Evolutionary conservation across 768 basidiomycete species (phyloP), one percentile per base, ranked within the genome.

Genomic region (Macrocybe gigantea): DNA sequence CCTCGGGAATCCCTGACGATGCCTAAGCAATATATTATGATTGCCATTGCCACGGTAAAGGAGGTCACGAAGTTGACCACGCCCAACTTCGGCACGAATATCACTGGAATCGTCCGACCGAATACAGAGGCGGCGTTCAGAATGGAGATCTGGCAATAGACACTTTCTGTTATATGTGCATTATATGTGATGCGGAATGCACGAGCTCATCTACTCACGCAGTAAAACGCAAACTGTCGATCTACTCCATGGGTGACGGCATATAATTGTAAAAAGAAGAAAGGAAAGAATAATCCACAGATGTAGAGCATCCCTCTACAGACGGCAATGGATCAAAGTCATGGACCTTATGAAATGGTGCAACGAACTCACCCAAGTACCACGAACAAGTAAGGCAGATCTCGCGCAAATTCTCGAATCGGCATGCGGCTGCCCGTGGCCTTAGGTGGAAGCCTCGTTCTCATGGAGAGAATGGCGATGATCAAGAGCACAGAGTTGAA

Each of bases 251-350:
- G 73, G 12, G 58, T 52, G 15, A 73, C 57, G 0, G 78, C 70
- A 51, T 74, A 65, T 2, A 80, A 55, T 48, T 82, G 80, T 6
- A 80, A 53, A 53, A 72, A 80, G 54, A 80, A 81, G 1, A 72
- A 55, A 0, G 75, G 71, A 41, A 66, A 76, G 47, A 66, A 77
- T 14, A 74, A 56, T 2, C 66, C 74, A 6, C 59, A 54, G 45
- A 69, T 64, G 41, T 50, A 39, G 31, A 65, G 58, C 13, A 64
- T 22, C 6, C 9, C 10, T 31, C 42, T 34, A 7, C 7, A 33
- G 42, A 15, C 42, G 29, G 35, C 35, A 5, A 14, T 14, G 2
- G 11, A 38, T 38, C 14, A 38, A 34, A 31, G 4, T 4, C 22
- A 22, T 22, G 22, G 22, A 22, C 4, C 2, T 22, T 9, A 31